Percentiles rank a stretch among this genome's conserved stretches.
Conservation (phyloP, 805 yeast genomes). For the Lachancea sp. region DNA sequence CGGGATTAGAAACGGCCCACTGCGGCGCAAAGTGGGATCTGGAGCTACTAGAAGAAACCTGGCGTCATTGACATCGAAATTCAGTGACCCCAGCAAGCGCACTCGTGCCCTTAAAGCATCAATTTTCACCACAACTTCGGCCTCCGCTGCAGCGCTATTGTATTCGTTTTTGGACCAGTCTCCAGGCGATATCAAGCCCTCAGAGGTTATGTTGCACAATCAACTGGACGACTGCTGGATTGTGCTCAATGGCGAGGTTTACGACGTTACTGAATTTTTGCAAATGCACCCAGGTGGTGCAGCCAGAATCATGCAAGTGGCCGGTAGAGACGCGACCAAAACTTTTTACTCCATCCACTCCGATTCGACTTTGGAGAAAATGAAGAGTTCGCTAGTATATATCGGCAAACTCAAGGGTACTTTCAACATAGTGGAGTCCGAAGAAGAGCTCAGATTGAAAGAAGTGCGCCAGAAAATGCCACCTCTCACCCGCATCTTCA, state of each 20-base stretch:
- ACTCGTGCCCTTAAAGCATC: constrained; percentile 7
- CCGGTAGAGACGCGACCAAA: constrained; percentile 77
- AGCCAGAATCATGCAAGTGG: constrained; percentile 63
- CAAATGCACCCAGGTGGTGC: constrained; percentile 86
- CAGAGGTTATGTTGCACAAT: constrained; percentile 45
- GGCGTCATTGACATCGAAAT: neutral
- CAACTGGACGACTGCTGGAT: constrained; percentile 71
- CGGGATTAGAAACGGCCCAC: no score
- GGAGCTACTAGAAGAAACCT: no score
- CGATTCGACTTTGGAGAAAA: constrained; percentile 14
- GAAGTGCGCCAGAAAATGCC: constrained; percentile 23
- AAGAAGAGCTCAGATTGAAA: constrained; percentile 15
- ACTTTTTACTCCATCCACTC: constrained; percentile 35
- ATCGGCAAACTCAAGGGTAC: constrained; percentile 15
- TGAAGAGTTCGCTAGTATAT: constrained; percentile 12
- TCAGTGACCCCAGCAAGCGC: neutral
- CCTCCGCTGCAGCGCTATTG: constrained; percentile 10
- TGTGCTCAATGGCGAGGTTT: constrained; percentile 65
- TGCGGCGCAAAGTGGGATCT: no score
- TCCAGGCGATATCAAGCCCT: constrained; percentile 12
- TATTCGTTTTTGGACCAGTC: constrained; percentile 6
- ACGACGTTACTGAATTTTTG: constrained; percentile 73
- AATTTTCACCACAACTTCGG: constrained; percentile 11
- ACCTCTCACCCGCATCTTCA: constrained; percentile 30
- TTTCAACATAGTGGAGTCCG: constrained; percentile 11